Base-by-base conservation (phyloP, 1,139 yeast genomes). In the Pichia sp. region DNA sequence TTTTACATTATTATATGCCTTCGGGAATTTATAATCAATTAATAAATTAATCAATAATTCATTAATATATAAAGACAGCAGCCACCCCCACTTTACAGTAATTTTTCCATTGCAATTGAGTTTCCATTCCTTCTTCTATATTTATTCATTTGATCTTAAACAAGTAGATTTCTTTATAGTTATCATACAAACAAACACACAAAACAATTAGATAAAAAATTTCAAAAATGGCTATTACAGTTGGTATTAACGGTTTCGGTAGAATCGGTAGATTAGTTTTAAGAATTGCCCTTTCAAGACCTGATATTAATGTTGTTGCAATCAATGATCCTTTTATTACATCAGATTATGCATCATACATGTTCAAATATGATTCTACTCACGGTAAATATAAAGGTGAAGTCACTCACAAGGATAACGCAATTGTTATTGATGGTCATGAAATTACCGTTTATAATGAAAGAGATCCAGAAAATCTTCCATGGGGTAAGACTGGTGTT, bases 221-320 rank as follows among this genome's bases (percentile, higher is more conserved):
- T n/a, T 20, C 3, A 16, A 32, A 40, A 60, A 71, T 71, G 74
- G 71, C 70, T 59, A 66, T 73, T 60, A 71, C 67, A 53, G 73
- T 83, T 71, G 89, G 90, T 73, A 83, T 84, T 70, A 84, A 84
- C 81, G 94, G 94, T 65, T 84, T 84, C 82, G 94, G 94, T 66
- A 81, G 94, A 77, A 84, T 84, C 66, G 94, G 94, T 61, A 83
- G 94, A 68, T 66, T 75, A 47, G 94, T 84, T 55, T 70, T 83
- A 63, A 82, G 94, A 82, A 71, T 83, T 62, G 90, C 92, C 59
- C 69, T 82, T 59, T 46, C 67, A 50, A 81, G 89, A 78, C 66
- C 71, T 56, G 85, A 80, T 74, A 73, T 84, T 65, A 76, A 78
- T 55, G 82, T 84, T 58, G 87, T 84, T 55, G 92, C 87, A 55